Evolutionary conservation across 306 rosid species (phyloP).

Genomic region (Acacia acuminata): DNA sequence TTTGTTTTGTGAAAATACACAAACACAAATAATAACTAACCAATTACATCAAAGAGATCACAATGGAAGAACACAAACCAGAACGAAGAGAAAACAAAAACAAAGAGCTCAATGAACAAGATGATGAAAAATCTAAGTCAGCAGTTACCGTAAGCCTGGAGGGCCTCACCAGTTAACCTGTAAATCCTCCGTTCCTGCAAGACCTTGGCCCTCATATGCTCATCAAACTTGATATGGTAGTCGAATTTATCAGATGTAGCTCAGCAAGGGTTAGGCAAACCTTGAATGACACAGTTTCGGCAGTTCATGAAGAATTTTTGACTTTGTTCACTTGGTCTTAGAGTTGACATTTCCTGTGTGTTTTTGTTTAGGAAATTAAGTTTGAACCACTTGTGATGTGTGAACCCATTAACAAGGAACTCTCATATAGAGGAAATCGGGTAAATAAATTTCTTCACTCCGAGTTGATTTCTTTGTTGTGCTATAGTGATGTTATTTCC

Average conservation of each 20-base stretch:
- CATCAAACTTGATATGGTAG: neutral
- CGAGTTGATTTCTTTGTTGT: constrained; percentile 3
- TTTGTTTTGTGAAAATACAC: too few species aligned
- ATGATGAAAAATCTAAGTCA: too few species aligned
- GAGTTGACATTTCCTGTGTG: neutral
- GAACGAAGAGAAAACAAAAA: too few species aligned
- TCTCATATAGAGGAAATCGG: constrained; percentile 78
- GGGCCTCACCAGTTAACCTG: neutral
- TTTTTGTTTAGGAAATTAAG: constrained; percentile 77
- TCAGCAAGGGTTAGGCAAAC: too few species aligned
- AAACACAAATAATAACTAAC: too few species aligned
- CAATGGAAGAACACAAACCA: too few species aligned
- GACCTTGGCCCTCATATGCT: neutral
- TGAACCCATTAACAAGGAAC: constrained; percentile 81
- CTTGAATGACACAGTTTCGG: too few species aligned
- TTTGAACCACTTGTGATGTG: constrained; percentile 95
- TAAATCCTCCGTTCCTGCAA: neutral
- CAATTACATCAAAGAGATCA: too few species aligned
- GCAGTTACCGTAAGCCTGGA: neutral
- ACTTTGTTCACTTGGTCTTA: too few species aligned
- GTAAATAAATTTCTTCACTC: constrained; percentile 36
- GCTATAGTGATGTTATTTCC: constrained; percentile 17
- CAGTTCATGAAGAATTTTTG: too few species aligned
- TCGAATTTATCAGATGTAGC: too few species aligned
- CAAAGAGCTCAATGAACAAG: too few species aligned